Conservation (phyloP, 345 rosid species). For the Syzygium aqueum region DNA sequence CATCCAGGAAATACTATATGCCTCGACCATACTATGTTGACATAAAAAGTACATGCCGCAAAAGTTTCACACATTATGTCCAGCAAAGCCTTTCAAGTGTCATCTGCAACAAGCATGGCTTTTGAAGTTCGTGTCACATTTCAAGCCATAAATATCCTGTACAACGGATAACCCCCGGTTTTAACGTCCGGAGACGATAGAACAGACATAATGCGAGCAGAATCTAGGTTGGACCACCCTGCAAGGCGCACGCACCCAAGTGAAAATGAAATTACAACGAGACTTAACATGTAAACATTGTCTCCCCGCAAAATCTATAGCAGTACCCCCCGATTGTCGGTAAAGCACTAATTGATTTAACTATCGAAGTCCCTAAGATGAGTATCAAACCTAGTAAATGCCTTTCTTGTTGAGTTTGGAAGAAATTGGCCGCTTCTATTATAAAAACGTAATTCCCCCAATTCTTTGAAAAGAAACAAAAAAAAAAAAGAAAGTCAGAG, state of each 20-base stretch:
- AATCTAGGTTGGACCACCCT: neutral
- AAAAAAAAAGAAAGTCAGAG: neutral
- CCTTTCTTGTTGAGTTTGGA: neutral
- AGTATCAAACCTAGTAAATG: neutral
- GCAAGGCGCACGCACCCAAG: neutral
- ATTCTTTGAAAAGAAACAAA: neutral
- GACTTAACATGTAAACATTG: neutral
- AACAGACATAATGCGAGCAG: neutral
- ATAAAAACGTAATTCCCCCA: neutral
- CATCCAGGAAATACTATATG: neutral
- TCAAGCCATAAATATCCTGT: neutral
- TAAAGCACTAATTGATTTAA: neutral
- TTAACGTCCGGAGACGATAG: neutral
- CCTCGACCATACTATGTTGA: neutral
- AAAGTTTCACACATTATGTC: neutral
- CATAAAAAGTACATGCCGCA: neutral
- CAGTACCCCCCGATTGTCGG: neutral
- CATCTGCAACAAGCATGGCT: neutral
- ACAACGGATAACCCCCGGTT: neutral
- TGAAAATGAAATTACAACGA: neutral
- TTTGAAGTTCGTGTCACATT: neutral
- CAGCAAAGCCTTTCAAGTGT: neutral
- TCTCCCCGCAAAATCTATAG: neutral
- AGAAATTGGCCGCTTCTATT: neutral
- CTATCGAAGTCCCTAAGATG: neutral